A percentile compares a stretch with the other conserved stretches of the same genome.
Evolutionary conservation across 1,139 yeast species (phyloP).

Genomic region (Sugiyamaella pinicola): DNA sequence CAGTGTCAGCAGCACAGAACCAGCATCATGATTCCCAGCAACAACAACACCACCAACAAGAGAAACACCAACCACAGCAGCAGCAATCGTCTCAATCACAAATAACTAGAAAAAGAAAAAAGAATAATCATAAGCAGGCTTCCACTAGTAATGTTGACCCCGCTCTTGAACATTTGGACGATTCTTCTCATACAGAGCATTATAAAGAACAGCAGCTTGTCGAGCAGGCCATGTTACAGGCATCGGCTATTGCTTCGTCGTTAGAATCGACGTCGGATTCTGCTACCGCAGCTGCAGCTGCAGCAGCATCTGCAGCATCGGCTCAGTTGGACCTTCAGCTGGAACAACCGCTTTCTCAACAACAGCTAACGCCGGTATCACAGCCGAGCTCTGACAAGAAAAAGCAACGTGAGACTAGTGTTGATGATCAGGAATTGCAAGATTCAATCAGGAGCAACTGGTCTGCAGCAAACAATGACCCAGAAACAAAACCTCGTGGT

Average conservation of each 20-base stretch:
- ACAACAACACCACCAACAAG: conserved; percentile 13
- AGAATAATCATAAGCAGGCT: conserved; percentile 10
- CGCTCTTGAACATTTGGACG: conserved; percentile 28
- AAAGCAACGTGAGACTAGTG: neutral
- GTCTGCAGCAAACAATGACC: conserved; percentile 37
- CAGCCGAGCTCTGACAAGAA: conserved; percentile 6
- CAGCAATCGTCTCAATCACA: neutral
- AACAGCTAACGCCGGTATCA: neutral
- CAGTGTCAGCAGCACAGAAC: conserved; percentile 8
- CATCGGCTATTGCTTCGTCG: conserved; percentile 35
- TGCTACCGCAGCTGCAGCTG: conserved; percentile 15
- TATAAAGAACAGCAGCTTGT: conserved; percentile 32
- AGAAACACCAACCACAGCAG: neutral
- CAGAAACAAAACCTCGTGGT: conserved; percentile 34
- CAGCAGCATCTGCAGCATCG: conserved; percentile 2
- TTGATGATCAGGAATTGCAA: conserved; percentile 11
- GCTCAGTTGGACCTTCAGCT: conserved; percentile 5
- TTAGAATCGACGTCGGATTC: conserved; percentile 10
- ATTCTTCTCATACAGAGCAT: conserved; percentile 17
- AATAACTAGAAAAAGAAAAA: conserved; percentile 2
- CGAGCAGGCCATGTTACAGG: conserved; percentile 37
- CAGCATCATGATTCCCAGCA: no score
- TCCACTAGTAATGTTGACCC: conserved; percentile 28
- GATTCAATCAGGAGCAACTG: conserved; percentile 18
- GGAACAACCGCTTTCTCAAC: conserved; percentile 7